These are phyloP conservation scores for Schizochytrium sp. DNA, from an alignment of 108 stramenopile genomes.

Conservation along the genomic window DNA sequence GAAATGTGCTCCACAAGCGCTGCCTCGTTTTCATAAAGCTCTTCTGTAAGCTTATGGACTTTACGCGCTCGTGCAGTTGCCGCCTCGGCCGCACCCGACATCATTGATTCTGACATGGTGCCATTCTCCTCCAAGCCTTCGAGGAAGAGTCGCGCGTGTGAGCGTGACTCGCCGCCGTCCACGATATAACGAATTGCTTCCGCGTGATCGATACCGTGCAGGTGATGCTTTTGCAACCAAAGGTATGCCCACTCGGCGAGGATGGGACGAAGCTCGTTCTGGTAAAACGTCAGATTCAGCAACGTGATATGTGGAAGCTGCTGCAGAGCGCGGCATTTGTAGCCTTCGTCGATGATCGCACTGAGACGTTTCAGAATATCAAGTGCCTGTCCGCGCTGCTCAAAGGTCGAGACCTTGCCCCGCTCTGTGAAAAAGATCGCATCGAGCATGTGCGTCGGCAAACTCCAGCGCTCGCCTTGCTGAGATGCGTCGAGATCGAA, in stretches of 20 bases:
- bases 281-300: conserved; percentile 14
- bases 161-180: conserved; percentile 22
- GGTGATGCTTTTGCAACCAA: conserved; percentile 32
- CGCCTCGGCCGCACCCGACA: not conserved
- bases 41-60: not conserved
- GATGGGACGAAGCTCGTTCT: not conserved
- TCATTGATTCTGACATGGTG: too few relatives aligned
- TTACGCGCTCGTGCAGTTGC: not conserved
- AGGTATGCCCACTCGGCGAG: conserved; percentile 17
- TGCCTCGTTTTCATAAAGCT: conserved; percentile 14
- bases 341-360: not conserved
- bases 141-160: not conserved
- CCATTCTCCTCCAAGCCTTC: not conserved
- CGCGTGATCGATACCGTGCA: conserved; percentile 22
- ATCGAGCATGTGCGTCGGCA: conserved; percentile 28
- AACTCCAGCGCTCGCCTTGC: conserved; percentile 24
- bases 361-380: not conserved
- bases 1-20: conserved; percentile 3
- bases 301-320: conserved; percentile 20
- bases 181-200: conserved; percentile 30
- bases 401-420: conserved; percentile 22
- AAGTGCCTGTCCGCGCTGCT: conserved; percentile 19
- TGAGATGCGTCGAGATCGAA: not conserved
- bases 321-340: not conserved
- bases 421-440: conserved; percentile 22